Evolutionary conservation across 2,329 filamentous ascomycete species (phyloP).

Genomic region (Mycosphaerella arachidis): DNA sequence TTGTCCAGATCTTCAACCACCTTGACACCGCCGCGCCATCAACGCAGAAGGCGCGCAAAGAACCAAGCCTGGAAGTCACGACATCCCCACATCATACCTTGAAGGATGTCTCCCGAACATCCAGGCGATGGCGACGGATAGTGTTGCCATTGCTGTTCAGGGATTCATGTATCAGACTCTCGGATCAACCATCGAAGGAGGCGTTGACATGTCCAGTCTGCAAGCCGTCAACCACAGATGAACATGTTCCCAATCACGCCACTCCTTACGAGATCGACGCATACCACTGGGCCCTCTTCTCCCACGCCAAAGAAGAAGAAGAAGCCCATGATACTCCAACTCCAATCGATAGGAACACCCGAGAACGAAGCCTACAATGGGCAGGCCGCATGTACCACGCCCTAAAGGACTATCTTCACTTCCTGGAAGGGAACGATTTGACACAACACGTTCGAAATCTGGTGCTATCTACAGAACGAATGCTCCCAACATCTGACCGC

Average conservation of each 20-base stretch:
- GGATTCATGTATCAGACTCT: slow-evolving; percentile 41
- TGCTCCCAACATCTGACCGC: slow-evolving; percentile 20
- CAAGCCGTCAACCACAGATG: background rate
- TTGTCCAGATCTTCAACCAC: slow-evolving; percentile 54
- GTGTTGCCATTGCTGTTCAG: slow-evolving; percentile 56
- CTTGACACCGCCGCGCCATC: slow-evolving; percentile 51
- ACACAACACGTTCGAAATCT: slow-evolving; percentile 40
- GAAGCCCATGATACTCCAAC: background rate
- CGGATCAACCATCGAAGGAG: background rate
- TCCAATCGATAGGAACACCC: background rate
- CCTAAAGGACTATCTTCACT: slow-evolving; percentile 22
- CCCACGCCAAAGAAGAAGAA: background rate
- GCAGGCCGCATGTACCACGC: slow-evolving; percentile 21
- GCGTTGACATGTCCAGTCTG: slow-evolving; percentile 4
- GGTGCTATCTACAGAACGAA: slow-evolving; percentile 38
- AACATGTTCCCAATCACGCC: background rate
- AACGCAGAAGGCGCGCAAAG: slow-evolving; percentile 45
- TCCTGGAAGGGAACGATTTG: slow-evolving; percentile 19
- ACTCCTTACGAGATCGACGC: background rate
- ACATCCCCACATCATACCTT: slow-evolving; percentile 39
- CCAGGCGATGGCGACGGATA: slow-evolving; percentile 50
- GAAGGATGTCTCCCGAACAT: slow-evolving; percentile 55
- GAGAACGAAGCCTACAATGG: slow-evolving; percentile 13
- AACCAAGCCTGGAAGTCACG: slow-evolving; percentile 45
- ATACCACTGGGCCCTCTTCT: slow-evolving; percentile 4